Conservation (phyloP, 1,284 basidiomycete genomes). For the Ustilago trichophora region DNA sequence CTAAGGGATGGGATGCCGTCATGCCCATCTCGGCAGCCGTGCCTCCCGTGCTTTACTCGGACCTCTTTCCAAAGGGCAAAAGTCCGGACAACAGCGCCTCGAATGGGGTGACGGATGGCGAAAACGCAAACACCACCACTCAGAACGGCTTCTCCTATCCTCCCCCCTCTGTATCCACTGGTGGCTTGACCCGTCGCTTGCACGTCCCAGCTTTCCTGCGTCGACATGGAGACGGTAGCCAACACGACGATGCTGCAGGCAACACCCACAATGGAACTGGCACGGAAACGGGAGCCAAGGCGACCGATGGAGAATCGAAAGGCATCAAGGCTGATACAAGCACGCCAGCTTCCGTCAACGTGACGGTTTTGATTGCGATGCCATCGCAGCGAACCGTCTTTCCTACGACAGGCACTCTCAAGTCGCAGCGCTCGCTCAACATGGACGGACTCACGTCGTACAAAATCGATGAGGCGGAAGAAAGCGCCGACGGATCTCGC, state of each 20-base stretch:
- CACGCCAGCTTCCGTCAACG: slow-evolving; percentile 50
- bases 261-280: neutral
- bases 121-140: neutral
- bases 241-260: slow-evolving; percentile 7
- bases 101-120: slow-evolving; percentile 1
- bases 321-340: slow-evolving; percentile 12
- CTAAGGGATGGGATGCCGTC: slow-evolving; percentile 49
- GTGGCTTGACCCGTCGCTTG: slow-evolving; percentile 22
- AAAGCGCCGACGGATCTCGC: slow-evolving; percentile 21
- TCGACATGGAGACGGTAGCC: slow-evolving; percentile 14
- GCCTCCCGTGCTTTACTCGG: slow-evolving; percentile 44
- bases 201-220: slow-evolving; percentile 45
- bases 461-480: slow-evolving; percentile 49
- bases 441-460: slow-evolving; percentile 12
- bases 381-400: slow-evolving; percentile 57
- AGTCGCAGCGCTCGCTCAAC: slow-evolving; percentile 24
- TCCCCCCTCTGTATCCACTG: slow-evolving; percentile 6
- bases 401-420: slow-evolving; percentile 25
- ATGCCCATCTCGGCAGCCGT: slow-evolving; percentile 58
- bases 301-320: slow-evolving; percentile 3
- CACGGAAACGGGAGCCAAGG: slow-evolving; percentile 6
- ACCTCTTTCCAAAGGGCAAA: slow-evolving; percentile 27
- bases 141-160: slow-evolving; percentile 34
- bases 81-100: slow-evolving; percentile 1
- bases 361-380: slow-evolving; percentile 61